A percentile compares a stretch with the other conserved stretches of the same genome.
Conservation (phyloP, 495 filamentous ascomycete species). For the Talaromyces adpressus region DNA sequence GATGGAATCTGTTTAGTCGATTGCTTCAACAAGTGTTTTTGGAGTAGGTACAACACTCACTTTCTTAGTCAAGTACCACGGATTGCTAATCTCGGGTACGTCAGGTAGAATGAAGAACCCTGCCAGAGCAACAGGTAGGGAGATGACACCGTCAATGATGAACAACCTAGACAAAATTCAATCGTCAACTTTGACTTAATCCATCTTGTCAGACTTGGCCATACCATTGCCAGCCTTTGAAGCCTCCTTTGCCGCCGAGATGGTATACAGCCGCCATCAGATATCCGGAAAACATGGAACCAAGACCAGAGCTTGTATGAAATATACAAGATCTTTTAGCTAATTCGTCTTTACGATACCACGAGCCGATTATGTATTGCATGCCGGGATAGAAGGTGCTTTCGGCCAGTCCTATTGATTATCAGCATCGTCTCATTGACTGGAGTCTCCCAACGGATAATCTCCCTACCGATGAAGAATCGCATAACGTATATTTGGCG, state of each 20-base stretch:
- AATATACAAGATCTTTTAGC: slow-evolving; percentile 57
- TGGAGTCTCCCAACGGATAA: slow-evolving; percentile 16
- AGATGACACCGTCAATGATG: slow-evolving; percentile 40
- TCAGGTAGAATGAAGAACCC: slow-evolving; percentile 57
- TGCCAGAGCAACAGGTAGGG: slow-evolving; percentile 39
- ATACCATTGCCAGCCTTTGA: slow-evolving; percentile 41
- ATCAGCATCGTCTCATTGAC: not conserved
- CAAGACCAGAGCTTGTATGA: slow-evolving; percentile 46
- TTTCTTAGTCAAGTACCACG: slow-evolving; percentile 39
- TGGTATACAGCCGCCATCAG: slow-evolving; percentile 50
- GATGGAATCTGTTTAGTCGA: not conserved
- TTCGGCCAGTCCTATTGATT: slow-evolving; percentile 30
- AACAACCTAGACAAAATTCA: slow-evolving; percentile 20
- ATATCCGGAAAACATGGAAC: slow-evolving; percentile 51
- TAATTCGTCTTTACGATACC: slow-evolving; percentile 50
- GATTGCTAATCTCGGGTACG: slow-evolving; percentile 50
- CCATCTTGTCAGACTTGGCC: not conserved
- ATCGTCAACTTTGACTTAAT: not conserved
- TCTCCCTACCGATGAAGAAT: slow-evolving; percentile 47
- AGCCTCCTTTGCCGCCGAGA: slow-evolving; percentile 40
- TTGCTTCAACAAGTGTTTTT: not conserved
- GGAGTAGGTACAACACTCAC: slow-evolving; percentile 13
- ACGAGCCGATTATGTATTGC: slow-evolving; percentile 39
- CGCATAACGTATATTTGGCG: slow-evolving; percentile 48
- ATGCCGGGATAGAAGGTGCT: slow-evolving; percentile 40